Evolutionary conservation across 305 asterid species (phyloP).

Genomic region (Fraxinus baroniana): DNA sequence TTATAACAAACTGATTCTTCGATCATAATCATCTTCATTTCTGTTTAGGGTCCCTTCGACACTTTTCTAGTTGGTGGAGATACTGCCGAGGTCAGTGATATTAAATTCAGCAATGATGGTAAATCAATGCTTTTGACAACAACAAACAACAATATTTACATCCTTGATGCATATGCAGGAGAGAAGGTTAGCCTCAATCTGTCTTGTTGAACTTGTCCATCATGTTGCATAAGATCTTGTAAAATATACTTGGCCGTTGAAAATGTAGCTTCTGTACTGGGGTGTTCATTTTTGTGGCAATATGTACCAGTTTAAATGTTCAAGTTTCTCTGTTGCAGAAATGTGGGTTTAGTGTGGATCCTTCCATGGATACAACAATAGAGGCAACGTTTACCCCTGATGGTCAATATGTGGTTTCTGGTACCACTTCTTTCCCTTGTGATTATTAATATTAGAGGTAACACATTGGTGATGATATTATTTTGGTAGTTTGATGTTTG

Average conservation of each 20-base stretch:
- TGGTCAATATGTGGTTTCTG: slow-evolving; percentile 86
- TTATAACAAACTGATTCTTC: not conserved
- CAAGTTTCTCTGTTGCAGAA: slow-evolving; percentile 40
- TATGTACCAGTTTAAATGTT: not conserved
- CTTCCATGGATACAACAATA: slow-evolving; percentile 56
- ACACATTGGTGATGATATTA: not conserved
- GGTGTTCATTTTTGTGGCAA: not conserved
- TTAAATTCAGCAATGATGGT: slow-evolving; percentile 96
- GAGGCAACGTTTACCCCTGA: slow-evolving; percentile 96
- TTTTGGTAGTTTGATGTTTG: not conserved
- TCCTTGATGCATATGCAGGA: slow-evolving; percentile 90
- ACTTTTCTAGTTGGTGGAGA: slow-evolving; percentile 96
- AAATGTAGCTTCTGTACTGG: not conserved
- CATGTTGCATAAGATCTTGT: not conserved
- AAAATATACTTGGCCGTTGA: not conserved
- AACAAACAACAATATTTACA: slow-evolving; percentile 70
- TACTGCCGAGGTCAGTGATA: slow-evolving; percentile 92
- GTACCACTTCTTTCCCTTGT: slow-evolving; percentile 34
- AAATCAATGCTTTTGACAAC: slow-evolving; percentile 92
- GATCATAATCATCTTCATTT: slow-evolving; percentile 10
- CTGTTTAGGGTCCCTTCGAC: slow-evolving; percentile 85
- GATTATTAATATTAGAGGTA: not conserved
- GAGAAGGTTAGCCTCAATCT: slow-evolving; percentile 63
- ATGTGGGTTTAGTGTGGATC: slow-evolving; percentile 75
- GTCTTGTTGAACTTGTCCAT: not conserved